Conservation (phyloP, 176 grass and related monocot species). For the Triticum urartu region DNA sequence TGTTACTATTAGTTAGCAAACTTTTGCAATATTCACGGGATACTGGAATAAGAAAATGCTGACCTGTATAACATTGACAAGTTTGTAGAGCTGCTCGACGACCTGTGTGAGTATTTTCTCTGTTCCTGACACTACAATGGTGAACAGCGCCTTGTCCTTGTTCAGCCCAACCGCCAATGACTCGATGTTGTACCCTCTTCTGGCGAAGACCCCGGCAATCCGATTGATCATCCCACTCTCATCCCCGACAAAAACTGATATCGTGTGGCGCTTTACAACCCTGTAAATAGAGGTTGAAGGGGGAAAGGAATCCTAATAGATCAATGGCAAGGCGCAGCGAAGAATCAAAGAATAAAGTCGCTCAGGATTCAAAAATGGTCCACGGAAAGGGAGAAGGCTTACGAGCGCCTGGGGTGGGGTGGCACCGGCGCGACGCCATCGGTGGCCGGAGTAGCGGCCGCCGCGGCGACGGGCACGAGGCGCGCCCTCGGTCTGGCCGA, state of each 20-base stretch:
- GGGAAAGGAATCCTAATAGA: not conserved
- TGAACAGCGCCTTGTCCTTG: conserved; percentile 76
- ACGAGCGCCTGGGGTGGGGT: conserved; percentile 11
- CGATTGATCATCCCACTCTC: conserved; percentile 89
- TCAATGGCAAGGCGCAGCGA: not conserved
- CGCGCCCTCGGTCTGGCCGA: not conserved
- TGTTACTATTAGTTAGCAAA: not conserved
- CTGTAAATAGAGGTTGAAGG: not conserved
- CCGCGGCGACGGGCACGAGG: not conserved
- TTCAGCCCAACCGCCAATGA: conserved; percentile 79
- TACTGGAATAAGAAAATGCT: not conserved
- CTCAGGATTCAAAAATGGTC: not conserved
- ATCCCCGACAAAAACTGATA: conserved; percentile 83
- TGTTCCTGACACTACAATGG: conserved; percentile 69
- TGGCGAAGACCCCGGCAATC: conserved; percentile 78
- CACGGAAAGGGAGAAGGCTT: not conserved
- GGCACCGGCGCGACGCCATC: conserved; percentile 22
- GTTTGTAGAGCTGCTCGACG: conserved; percentile 70
- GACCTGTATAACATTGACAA: conserved; percentile 82
- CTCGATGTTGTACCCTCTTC: conserved; percentile 79
- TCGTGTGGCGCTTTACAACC: conserved; percentile 51
- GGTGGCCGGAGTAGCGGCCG: conserved; percentile 4
- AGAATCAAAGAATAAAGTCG: not conserved
- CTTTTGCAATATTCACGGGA: not conserved
- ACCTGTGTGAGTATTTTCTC: conserved; percentile 71